A percentile compares a stretch with the other conserved stretches of the same genome.
These are phyloP conservation scores for Botrytis porri DNA, from an alignment of 2,329 filamentous ascomycete species.

Conservation along the genomic window DNA sequence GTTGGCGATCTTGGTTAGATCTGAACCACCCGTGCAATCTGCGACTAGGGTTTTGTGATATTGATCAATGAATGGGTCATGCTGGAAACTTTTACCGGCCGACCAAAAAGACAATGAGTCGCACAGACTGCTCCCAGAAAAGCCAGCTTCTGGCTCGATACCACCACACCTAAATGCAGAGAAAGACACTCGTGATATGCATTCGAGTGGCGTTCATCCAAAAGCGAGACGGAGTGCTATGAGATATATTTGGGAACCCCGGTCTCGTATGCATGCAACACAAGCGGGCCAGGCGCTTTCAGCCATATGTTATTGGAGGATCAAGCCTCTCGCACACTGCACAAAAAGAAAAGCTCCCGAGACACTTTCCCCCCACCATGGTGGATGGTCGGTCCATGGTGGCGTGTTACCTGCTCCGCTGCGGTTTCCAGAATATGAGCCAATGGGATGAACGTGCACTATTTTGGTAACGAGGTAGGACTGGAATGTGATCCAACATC, in stretches of 20 bases:
- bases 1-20: slow-evolving; percentile 21
- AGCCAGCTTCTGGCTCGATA: slow-evolving; percentile 1
- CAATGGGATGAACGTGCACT: background rate
- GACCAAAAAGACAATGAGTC: background rate
- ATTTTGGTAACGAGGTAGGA: slow-evolving; percentile 14
- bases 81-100: slow-evolving; percentile 20
- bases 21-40: slow-evolving; percentile 17
- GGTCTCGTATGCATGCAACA: slow-evolving; percentile 9
- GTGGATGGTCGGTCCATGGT: slow-evolving; percentile 5
- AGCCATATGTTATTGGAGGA: background rate
- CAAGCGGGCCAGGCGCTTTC: slow-evolving; percentile 9
- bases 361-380: slow-evolving; percentile 11
- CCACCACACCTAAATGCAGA: slow-evolving; percentile 4
- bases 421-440: background rate
- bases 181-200: slow-evolving; percentile 13
- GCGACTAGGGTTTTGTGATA: slow-evolving; percentile 12
- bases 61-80: slow-evolving; percentile 12
- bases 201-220: background rate
- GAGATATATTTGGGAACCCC: background rate
- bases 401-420: slow-evolving; percentile 8
- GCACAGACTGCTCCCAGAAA: slow-evolving; percentile 6
- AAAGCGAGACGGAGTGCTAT: background rate
- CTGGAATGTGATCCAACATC: background rate
- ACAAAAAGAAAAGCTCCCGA: slow-evolving; percentile 8
- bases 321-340: background rate